A percentile compares a stretch with the other conserved stretches of the same genome.
Evolutionary conservation across 2,329 filamentous ascomycete species (phyloP).

Genomic region (Rugonectria rugulosa): DNA sequence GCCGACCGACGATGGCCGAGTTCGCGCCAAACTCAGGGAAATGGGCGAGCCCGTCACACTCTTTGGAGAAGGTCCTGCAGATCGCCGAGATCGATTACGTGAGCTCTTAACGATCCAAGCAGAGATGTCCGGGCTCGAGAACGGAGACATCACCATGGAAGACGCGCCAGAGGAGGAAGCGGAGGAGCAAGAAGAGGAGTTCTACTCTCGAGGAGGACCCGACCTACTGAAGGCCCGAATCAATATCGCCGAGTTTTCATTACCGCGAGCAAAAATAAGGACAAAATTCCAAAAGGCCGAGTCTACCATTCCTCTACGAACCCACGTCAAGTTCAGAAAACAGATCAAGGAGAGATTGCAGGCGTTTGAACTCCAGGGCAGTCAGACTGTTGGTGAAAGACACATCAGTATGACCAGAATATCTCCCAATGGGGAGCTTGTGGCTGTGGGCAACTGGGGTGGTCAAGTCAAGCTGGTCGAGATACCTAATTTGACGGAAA

Average conservation of each 20-base stretch:
- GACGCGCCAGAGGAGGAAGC: constrained; percentile 68
- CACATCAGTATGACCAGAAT: constrained; percentile 93
- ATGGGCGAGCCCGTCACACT: constrained; percentile 93
- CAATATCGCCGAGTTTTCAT: constrained; percentile 81
- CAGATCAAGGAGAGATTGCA: constrained; percentile 83
- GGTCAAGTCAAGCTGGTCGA: constrained; percentile 87
- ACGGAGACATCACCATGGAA: constrained; percentile 67
- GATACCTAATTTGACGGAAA: constrained; percentile 82
- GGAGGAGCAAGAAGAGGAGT: constrained; percentile 86
- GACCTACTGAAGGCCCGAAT: constrained; percentile 79
- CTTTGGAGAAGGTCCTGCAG: constrained; percentile 88
- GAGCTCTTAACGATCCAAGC: constrained; percentile 79
- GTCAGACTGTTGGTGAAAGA: constrained; percentile 89
- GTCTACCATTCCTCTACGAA: constrained; percentile 82
- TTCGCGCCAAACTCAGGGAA: constrained; percentile 81
- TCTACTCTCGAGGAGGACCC: constrained; percentile 85
- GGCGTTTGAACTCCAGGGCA: constrained; percentile 89
- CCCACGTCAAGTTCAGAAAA: constrained; percentile 92
- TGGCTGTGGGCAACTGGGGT: constrained; percentile 93
- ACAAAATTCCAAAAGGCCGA: constrained; percentile 81
- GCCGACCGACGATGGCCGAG: constrained; percentile 89
- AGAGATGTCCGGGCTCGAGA: constrained; percentile 65
- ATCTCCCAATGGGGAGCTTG: constrained; percentile 80
- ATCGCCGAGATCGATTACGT: constrained; percentile 85
- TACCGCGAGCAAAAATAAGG: constrained; percentile 81